A percentile compares a stretch with the other conserved stretches of the same genome.
Conservation (phyloP, 2,329 filamentous ascomycete genomes). For the Pseudogymnoascus sp. region DNA sequence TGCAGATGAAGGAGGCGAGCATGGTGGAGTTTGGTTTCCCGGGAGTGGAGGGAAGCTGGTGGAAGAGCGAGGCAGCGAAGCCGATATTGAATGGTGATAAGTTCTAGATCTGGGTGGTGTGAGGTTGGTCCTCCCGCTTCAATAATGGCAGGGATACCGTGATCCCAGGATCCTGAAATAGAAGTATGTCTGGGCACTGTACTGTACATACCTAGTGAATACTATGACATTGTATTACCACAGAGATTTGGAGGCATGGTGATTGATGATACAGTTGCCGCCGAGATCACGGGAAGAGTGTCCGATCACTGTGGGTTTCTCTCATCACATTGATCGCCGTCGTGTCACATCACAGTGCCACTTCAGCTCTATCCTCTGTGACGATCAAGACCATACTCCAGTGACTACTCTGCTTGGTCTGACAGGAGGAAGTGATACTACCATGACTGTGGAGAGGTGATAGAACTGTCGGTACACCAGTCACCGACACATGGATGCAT, state of each 20-base stretch:
- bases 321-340: neutral
- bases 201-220: constrained; percentile 3
- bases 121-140: neutral
- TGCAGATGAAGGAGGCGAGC: constrained; percentile 85
- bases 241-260: neutral
- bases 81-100: constrained; percentile 28
- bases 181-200: constrained; percentile 1
- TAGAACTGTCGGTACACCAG: neutral
- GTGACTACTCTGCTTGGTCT: neutral
- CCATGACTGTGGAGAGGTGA: neutral
- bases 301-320: neutral
- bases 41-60: constrained; percentile 74
- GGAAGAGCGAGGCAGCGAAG: constrained; percentile 55
- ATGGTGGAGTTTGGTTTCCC: constrained; percentile 76
- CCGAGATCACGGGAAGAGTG: neutral
- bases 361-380: neutral
- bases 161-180: neutral
- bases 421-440: neutral
- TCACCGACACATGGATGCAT: neutral
- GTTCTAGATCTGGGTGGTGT: constrained; percentile 19
- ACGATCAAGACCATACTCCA: neutral
- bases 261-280: neutral
- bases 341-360: neutral
- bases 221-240: constrained; percentile 4
- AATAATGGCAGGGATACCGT: neutral